Conservation (phyloP, 2,329 filamentous ascomycete genomes). For the Ophiostoma ips region DNA sequence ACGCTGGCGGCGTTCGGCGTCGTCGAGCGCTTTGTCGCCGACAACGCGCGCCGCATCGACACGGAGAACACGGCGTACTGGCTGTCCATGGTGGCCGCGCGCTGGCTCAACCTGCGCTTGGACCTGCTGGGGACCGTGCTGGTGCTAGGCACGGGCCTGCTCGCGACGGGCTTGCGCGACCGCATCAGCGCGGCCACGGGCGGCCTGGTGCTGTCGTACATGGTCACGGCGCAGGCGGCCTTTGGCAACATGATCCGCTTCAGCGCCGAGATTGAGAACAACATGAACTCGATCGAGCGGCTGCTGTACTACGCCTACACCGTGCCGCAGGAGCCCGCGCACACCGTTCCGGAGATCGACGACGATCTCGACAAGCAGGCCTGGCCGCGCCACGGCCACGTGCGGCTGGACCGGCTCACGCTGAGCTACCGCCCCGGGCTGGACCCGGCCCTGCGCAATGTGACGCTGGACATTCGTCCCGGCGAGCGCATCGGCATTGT, state of each 20-base stretch:
- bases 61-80: conserved; percentile 78
- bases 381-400: conserved; percentile 38
- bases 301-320: conserved; percentile 74
- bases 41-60: conserved; percentile 80
- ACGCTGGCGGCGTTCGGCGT: conserved; percentile 95
- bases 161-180: conserved; percentile 71
- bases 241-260: conserved; percentile 93
- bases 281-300: conserved; percentile 97
- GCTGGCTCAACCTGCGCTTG: conserved; percentile 88
- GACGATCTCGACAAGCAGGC: too few relatives aligned
- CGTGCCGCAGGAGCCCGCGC: conserved; percentile 73
- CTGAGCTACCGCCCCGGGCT: conserved; percentile 79
- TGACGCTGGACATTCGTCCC: conserved; percentile 19
- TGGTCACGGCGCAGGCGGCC: conserved; percentile 44
- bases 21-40: conserved; percentile 77
- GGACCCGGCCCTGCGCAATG: conserved; percentile 51
- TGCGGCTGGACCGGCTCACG: conserved; percentile 77
- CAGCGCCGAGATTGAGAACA: conserved; percentile 90
- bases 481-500: conserved; percentile 27
- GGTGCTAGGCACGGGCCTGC: conserved; percentile 81
- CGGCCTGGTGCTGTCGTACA: conserved; percentile 86
- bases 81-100: conserved; percentile 88
- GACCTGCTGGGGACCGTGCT: conserved; percentile 84
- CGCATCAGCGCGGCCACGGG: conserved; percentile 79
- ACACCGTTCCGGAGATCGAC: conserved; percentile 47